phyloP scores from a whole-genome alignment of 2,329 filamentous ascomycete species.

The Claviceps sp. region DNA sequence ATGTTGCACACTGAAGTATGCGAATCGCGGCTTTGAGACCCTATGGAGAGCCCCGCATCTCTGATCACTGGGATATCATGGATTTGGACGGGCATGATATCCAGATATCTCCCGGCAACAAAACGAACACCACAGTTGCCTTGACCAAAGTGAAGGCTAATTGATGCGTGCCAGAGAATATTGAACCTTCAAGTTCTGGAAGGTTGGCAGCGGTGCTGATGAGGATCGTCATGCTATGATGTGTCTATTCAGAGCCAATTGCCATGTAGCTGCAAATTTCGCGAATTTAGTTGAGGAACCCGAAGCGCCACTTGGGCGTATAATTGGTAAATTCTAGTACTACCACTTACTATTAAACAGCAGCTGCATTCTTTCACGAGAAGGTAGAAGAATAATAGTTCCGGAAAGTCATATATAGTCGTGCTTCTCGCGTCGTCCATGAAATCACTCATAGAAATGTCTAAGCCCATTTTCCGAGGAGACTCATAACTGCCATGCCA shows the following conservation, averaged over 20 bases:
- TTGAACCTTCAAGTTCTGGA: background rate
- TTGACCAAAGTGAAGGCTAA: background rate
- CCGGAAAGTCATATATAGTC: background rate
- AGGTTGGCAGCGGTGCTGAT: background rate
- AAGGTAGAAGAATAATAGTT: background rate
- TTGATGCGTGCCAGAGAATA: background rate
- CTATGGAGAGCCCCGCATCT: slow-evolving; percentile 26
- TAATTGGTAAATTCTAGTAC: background rate
- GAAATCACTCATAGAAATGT: background rate
- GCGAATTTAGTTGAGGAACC: background rate
- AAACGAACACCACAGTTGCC: slow-evolving; percentile 12
- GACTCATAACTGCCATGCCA: slow-evolving; percentile 56
- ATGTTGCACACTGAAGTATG: slow-evolving; percentile 15
- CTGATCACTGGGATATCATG: slow-evolving; percentile 30
- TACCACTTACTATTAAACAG: background rate
- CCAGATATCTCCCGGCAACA: slow-evolving; percentile 20
- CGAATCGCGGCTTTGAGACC: slow-evolving; percentile 28
- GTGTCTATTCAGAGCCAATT: background rate
- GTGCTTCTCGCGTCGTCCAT: background rate
- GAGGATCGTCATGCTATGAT: background rate
- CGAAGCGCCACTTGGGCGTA: background rate
- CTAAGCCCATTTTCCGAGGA: slow-evolving; percentile 64
- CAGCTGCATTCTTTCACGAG: background rate
- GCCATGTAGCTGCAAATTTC: background rate
- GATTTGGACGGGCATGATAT: slow-evolving; percentile 15